phyloP scores from a whole-genome alignment of 163 green algal species.

The Prototheca stagnorum region DNA sequence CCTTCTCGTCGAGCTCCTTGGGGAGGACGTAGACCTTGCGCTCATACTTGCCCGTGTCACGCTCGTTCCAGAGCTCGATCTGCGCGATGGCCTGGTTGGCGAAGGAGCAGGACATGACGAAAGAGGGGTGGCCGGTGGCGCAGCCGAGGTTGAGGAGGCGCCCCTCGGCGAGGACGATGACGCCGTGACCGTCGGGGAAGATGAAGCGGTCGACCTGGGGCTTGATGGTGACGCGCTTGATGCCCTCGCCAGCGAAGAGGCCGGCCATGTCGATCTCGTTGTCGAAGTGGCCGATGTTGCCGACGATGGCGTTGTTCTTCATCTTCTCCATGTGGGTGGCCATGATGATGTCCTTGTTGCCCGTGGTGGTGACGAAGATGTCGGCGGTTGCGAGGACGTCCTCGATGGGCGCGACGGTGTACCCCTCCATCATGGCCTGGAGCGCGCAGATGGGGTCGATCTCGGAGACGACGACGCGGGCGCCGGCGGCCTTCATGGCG shows the following conservation, averaged over 20 bases:
- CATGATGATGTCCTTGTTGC: constrained; percentile 60
- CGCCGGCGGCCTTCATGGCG: constrained; percentile 86
- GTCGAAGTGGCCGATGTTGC: constrained; percentile 99
- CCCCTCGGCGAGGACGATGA: constrained; percentile 97
- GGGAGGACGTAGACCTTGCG: constrained; percentile 98
- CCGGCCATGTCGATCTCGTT: constrained; percentile 99
- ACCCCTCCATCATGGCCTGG: constrained; percentile 86
- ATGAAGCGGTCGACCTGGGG: constrained; percentile 91
- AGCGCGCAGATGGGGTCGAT: constrained; percentile 99
- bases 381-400: constrained; percentile 66
- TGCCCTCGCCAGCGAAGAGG: constrained; percentile 43
- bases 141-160: constrained; percentile 98
- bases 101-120: constrained; percentile 99
- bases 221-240: constrained; percentile 90
- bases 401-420: constrained; percentile 65
- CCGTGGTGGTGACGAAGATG: constrained; percentile 99
- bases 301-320: constrained; percentile 99
- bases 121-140: constrained; percentile 95
- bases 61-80: constrained; percentile 99
- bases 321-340: constrained; percentile 88
- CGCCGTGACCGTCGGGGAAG: constrained; percentile 92
- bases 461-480: constrained; percentile 78
- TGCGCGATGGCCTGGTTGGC: constrained; percentile 99
- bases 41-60: constrained; percentile 83
- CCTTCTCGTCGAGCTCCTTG: constrained; percentile 99